These are phyloP conservation scores for Microdochium nivale DNA, from an alignment of 2,329 filamentous ascomycete species.

Conservation along the genomic window DNA sequence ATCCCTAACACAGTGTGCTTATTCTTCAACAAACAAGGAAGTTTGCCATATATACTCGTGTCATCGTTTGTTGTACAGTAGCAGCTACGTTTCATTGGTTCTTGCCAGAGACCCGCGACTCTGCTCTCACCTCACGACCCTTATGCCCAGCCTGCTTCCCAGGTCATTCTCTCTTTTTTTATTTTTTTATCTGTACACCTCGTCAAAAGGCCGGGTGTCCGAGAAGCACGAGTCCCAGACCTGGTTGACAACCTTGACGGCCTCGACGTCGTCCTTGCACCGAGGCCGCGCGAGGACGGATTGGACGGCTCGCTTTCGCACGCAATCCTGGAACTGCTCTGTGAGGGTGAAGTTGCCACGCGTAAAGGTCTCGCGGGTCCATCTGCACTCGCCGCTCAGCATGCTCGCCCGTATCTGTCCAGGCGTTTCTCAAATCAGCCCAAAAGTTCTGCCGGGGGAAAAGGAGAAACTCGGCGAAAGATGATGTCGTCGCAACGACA, in stretches of 20 bases:
- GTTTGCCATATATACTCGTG: not conserved
- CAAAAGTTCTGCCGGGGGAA: not conserved
- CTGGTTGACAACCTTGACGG: constrained; percentile 81
- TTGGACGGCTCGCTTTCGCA: constrained; percentile 69
- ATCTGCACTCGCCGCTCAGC: constrained; percentile 89
- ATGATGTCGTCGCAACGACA: constrained; percentile 1
- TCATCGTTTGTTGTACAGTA: constrained; percentile 4
- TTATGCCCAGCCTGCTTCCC: too few relatives aligned
- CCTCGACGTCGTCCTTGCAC: constrained; percentile 80
- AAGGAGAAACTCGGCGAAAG: not conserved
- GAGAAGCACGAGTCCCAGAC: constrained; percentile 98
- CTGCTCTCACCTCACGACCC: too few relatives aligned
- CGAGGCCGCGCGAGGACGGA: constrained; percentile 71
- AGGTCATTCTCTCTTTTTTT: too few relatives aligned
- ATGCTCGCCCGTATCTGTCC: constrained; percentile 81
- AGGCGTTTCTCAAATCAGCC: not conserved
- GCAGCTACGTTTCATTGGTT: not conserved
- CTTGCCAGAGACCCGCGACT: not conserved
- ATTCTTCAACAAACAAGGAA: not conserved
- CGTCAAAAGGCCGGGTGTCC: constrained; percentile 92
- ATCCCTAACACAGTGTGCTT: not conserved
- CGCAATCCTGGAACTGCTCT: constrained; percentile 89
- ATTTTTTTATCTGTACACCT: constrained; percentile 70
- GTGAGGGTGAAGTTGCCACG: constrained; percentile 82
- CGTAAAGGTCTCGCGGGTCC: constrained; percentile 76